Conservation (phyloP, 192 early-diverging fungal species). For the Lunasporangiospora selenospora region DNA sequence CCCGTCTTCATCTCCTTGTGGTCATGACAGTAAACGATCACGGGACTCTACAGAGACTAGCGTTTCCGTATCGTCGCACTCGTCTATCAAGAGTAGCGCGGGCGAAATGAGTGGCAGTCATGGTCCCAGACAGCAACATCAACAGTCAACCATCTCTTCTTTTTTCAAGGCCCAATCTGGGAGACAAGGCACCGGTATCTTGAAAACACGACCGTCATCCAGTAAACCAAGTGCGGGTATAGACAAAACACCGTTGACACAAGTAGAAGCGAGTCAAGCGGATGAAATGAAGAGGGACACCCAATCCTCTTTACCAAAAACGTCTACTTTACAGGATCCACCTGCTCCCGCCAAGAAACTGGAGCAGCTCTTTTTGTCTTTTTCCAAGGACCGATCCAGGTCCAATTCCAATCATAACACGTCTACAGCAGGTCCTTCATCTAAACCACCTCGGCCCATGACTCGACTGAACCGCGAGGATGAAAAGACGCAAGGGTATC, state of each 20-base stretch:
- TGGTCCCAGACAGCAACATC: background rate
- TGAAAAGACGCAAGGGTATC: slow-evolving; percentile 28
- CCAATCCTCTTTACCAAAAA: too few relatives aligned
- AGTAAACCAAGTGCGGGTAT: too few relatives aligned
- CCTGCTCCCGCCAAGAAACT: slow-evolving; percentile 21
- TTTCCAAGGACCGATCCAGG: slow-evolving; percentile 27
- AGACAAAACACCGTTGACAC: too few relatives aligned
- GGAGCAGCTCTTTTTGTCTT: slow-evolving; percentile 34
- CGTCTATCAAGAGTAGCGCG: too few relatives aligned
- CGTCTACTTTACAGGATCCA: too few relatives aligned
- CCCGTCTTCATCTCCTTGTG: too few relatives aligned
- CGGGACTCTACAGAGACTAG: too few relatives aligned
- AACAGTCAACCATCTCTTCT: slow-evolving; percentile 19
- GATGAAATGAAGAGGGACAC: too few relatives aligned
- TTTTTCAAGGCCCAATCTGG: slow-evolving; percentile 20
- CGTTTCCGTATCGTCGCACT: too few relatives aligned
- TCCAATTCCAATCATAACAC: background rate
- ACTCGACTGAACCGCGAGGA: slow-evolving; percentile 34
- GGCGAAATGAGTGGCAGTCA: too few relatives aligned
- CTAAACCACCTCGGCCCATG: background rate
- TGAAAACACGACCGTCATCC: slow-evolving; percentile 3
- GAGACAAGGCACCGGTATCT: slow-evolving; percentile 34
- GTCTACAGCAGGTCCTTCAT: background rate
- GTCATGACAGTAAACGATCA: too few relatives aligned
- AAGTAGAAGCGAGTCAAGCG: too few relatives aligned